Percentiles rank a stretch among this genome's conserved stretches.
These are phyloP conservation scores for Filosporella fistucella DNA, from an alignment of 495 filamentous ascomycete genomes.

Conservation along the genomic window DNA sequence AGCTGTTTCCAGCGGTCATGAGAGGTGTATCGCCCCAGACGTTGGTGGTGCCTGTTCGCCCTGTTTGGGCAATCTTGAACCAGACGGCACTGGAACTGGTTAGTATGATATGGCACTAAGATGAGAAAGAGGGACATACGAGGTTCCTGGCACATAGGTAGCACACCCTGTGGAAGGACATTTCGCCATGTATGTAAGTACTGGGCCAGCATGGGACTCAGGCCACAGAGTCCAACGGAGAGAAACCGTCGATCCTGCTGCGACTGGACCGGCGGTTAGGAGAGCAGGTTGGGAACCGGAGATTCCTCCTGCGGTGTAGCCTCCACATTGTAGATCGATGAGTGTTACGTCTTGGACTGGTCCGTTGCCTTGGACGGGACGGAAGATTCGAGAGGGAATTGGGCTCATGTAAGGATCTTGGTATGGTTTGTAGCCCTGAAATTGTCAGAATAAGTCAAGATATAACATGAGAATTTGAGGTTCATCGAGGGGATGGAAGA, in stretches of 20 bases:
- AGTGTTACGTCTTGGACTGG: slow-evolving; percentile 42
- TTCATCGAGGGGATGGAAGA: slow-evolving; percentile 25
- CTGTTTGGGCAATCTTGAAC: slow-evolving; percentile 61
- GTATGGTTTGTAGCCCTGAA: slow-evolving; percentile 34
- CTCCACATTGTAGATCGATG: slow-evolving; percentile 43
- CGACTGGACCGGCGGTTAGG: slow-evolving; percentile 43
- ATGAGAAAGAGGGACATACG: slow-evolving; percentile 19
- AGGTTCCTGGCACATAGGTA: slow-evolving; percentile 45
- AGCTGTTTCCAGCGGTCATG: slow-evolving; percentile 52
- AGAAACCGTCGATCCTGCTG: slow-evolving; percentile 50
- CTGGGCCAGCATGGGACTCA: slow-evolving; percentile 57
- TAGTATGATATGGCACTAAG: not conserved
- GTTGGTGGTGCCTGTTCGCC: slow-evolving; percentile 42
- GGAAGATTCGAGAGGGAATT: slow-evolving; percentile 37
- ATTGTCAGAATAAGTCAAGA: not conserved
- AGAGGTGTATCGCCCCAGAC: slow-evolving; percentile 36
- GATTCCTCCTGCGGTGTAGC: slow-evolving; percentile 30
- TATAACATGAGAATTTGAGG: slow-evolving; percentile 15
- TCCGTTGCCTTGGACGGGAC: slow-evolving; percentile 44
- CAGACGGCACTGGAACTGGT: slow-evolving; percentile 35
- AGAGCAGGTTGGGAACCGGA: slow-evolving; percentile 43
- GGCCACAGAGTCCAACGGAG: slow-evolving; percentile 66
- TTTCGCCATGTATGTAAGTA: slow-evolving; percentile 63
- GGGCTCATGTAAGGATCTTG: slow-evolving; percentile 42
- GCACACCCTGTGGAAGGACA: slow-evolving; percentile 58